These are phyloP conservation scores for Zelonia costaricensis DNA, from an alignment of 208 protist genomes.

Conservation along the genomic window DNA sequence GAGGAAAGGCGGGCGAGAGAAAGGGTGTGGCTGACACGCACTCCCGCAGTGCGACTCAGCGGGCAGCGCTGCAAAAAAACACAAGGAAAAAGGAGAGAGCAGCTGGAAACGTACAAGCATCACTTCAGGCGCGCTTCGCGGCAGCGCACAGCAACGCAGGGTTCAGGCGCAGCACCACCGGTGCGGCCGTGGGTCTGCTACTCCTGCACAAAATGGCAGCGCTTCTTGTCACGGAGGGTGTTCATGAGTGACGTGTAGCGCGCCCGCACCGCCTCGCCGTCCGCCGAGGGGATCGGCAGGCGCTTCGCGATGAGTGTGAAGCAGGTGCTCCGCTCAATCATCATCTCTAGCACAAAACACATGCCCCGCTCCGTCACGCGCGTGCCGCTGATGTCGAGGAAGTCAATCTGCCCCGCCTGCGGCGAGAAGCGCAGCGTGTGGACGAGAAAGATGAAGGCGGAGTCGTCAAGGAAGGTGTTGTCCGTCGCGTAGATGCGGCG, in stretches of 20 bases:
- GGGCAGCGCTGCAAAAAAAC: no score
- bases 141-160: not conserved
- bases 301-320: conserved; percentile 73
- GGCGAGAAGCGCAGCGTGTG: conserved; percentile 85
- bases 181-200: not conserved
- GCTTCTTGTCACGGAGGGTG: conserved; percentile 29
- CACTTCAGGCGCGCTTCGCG: no score
- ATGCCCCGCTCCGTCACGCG: conserved; percentile 76
- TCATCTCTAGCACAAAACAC: conserved; percentile 81
- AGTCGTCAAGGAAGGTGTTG: conserved; percentile 68
- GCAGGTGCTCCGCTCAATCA: conserved; percentile 57
- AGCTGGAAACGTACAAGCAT: no score
- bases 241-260: conserved; percentile 28
- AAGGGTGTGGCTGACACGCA: no score
- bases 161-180: not conserved
- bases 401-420: conserved; percentile 64
- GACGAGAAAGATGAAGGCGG: conserved; percentile 69
- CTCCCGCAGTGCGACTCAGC: no score
- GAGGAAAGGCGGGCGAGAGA: no score
- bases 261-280: conserved; percentile 15
- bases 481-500: conserved; percentile 59
- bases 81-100: no score
- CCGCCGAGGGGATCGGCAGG: conserved; percentile 30
- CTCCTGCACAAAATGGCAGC: conserved; percentile 27
- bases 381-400: conserved; percentile 80